These are phyloP conservation scores for Citrus medica DNA, from an alignment of 345 rosid genomes.

Conservation along the genomic window DNA sequence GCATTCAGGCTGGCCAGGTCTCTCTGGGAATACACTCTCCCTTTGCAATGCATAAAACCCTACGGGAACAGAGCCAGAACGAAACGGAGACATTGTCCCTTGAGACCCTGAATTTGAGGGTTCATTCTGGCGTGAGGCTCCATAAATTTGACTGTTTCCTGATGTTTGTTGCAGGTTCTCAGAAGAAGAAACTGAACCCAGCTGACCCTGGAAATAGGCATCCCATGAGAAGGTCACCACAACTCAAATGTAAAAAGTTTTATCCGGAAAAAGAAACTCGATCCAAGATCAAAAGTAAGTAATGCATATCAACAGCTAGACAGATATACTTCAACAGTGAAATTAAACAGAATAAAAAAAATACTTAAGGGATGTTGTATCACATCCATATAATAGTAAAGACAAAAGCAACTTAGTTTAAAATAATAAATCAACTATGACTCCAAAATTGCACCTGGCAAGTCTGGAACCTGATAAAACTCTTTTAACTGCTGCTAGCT, in stretches of 20 bases:
- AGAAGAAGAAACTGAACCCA: slow-evolving; percentile 81
- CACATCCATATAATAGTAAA: background rate
- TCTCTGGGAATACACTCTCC: slow-evolving; percentile 89
- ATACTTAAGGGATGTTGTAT: background rate
- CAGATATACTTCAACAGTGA: background rate
- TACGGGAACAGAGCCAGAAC: slow-evolving; percentile 62
- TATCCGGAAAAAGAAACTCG: background rate
- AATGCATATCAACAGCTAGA: background rate
- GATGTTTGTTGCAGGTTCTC: slow-evolving; percentile 57
- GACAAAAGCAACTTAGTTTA: background rate
- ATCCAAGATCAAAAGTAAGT: background rate
- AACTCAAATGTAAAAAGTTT: slow-evolving; percentile 15
- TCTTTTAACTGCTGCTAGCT: background rate
- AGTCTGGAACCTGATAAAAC: background rate
- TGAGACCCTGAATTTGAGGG: slow-evolving; percentile 50
- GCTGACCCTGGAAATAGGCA: slow-evolving; percentile 62
- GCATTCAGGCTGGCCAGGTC: slow-evolving; percentile 96
- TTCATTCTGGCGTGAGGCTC: slow-evolving; percentile 61
- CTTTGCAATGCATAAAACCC: slow-evolving; percentile 79
- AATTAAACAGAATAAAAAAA: background rate
- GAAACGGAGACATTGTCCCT: slow-evolving; percentile 52
- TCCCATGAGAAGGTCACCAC: slow-evolving; percentile 12
- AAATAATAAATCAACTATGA: background rate
- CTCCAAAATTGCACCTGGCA: background rate
- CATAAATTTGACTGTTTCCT: slow-evolving; percentile 57